Evolutionary conservation across 805 yeast genomes (phyloP).

Genomic region (Saccharomycopsis capsularis): DNA sequence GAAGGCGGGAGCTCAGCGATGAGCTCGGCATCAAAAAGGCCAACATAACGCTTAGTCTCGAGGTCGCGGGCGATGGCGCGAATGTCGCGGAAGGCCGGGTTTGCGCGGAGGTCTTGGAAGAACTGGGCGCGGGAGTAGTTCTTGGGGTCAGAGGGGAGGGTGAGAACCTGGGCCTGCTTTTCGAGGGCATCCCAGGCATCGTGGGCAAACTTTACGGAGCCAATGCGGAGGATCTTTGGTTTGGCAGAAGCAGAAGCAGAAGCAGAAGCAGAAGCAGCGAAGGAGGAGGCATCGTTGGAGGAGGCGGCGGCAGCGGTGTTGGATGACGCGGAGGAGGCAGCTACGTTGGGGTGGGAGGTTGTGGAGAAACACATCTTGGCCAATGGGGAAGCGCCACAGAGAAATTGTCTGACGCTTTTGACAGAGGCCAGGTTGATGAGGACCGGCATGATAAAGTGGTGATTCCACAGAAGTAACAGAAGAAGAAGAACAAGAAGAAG

Average conservation of each 20-base stretch:
- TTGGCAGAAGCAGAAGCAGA: neutral
- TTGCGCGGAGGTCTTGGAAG: conserved; percentile 30
- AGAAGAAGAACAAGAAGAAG: too few species aligned
- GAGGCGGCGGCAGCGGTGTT: conserved; percentile 28
- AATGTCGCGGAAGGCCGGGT: conserved; percentile 28
- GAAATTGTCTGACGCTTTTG: too few species aligned
- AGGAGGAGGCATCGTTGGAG: too few species aligned
- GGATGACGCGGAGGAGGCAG: conserved; percentile 19
- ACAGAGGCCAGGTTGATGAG: conserved; percentile 5
- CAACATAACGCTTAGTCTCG: conserved; percentile 44
- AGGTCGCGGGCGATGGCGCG: conserved; percentile 46
- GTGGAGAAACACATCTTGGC: too few species aligned
- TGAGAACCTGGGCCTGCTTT: conserved; percentile 41
- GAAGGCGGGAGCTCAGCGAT: conserved; percentile 46
- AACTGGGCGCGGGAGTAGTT: conserved; percentile 36
- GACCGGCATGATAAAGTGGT: conserved; percentile 2
- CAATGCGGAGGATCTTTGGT: conserved; percentile 54
- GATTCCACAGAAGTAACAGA: conserved; percentile 4
- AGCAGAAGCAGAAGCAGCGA: too few species aligned
- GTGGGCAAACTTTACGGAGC: conserved; percentile 52
- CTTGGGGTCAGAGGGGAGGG: conserved; percentile 25
- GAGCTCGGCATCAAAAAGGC: conserved; percentile 59
- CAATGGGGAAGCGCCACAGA: too few species aligned
- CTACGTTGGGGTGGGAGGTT: too few species aligned
- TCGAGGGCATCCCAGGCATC: conserved; percentile 57